These are phyloP conservation scores for Entophlyctis helioformis DNA, from an alignment of 192 early-diverging fungal genomes.

Conservation along the genomic window DNA sequence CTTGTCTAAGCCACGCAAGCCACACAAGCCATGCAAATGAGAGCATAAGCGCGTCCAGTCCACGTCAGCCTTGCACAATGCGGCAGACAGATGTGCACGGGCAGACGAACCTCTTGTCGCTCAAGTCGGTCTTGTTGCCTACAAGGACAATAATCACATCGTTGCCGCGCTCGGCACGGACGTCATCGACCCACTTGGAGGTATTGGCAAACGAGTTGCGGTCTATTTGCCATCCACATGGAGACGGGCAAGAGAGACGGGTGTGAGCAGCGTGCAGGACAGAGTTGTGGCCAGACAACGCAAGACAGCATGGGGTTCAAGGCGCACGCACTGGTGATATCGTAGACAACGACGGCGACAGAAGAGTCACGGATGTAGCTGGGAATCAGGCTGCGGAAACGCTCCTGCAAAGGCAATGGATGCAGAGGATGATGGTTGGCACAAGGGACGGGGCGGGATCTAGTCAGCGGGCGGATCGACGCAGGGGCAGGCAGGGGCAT, in stretches of 20 bases:
- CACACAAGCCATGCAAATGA: too few relatives aligned
- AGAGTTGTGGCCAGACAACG: too few relatives aligned
- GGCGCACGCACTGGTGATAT: conserved; percentile 89
- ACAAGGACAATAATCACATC: conserved; percentile 98
- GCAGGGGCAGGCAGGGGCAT: too few relatives aligned
- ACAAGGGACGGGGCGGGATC: too few relatives aligned
- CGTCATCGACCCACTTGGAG: conserved; percentile 98
- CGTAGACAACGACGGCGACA: conserved; percentile 94
- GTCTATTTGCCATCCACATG: too few relatives aligned
- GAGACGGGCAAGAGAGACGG: too few relatives aligned
- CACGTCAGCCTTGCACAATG: too few relatives aligned
- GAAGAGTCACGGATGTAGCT: conserved; percentile 97
- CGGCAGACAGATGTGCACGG: neutral
- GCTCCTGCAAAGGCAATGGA: conserved; percentile 47
- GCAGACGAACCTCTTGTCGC: conserved; percentile 65
- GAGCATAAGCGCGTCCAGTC: too few relatives aligned
- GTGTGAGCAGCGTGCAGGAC: too few relatives aligned
- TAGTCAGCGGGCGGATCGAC: too few relatives aligned
- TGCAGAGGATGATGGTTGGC: neutral
- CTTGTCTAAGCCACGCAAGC: too few relatives aligned
- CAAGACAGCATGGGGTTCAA: too few relatives aligned
- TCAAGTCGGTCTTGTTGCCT: conserved; percentile 98
- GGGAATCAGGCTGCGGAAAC: conserved; percentile 94
- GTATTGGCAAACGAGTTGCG: conserved; percentile 94
- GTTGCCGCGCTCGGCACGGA: conserved; percentile 92